phyloP scores from a whole-genome alignment of 306 rosid species.

The Cucurbita pepo region DNA sequence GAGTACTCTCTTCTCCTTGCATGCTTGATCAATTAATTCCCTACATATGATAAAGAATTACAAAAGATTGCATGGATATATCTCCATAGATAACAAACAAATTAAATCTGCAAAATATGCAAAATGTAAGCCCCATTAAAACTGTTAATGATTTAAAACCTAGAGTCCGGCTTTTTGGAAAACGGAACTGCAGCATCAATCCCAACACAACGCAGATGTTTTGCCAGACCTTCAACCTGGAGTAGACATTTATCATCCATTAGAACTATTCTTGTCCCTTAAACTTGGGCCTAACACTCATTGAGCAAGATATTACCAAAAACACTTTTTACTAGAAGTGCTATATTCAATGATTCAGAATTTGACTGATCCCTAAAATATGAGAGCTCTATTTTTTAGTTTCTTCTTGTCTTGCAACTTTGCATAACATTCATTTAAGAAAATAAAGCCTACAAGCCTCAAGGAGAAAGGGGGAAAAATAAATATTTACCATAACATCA shows the following conservation, averaged over 20 bases:
- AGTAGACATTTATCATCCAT: constrained; percentile 11
- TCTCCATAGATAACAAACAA: not conserved
- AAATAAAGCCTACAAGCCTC: constrained; percentile 1
- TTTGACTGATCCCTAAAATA: not conserved
- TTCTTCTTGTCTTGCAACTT: constrained; percentile 8
- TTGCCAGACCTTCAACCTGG: constrained; percentile 96
- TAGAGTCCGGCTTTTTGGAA: constrained; percentile 69
- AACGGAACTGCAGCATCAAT: constrained; percentile 77
- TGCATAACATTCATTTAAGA: not conserved
- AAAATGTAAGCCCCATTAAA: not conserved
- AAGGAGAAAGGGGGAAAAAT: not conserved
- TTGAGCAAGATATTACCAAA: not conserved
- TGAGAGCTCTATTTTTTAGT: not conserved
- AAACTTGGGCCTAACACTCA: not conserved
- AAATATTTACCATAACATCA: constrained; percentile 69
- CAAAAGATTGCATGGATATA: not conserved
- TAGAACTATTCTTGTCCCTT: constrained; percentile 2
- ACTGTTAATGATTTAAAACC: constrained; percentile 21
- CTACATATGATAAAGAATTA: constrained; percentile 23
- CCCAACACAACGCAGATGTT: constrained; percentile 89
- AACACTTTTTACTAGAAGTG: not conserved
- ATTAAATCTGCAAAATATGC: not conserved
- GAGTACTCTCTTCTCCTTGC: constrained; percentile 58
- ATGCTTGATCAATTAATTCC: constrained; percentile 62
- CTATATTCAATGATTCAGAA: not conserved